phyloP scores from a whole-genome alignment of 345 rosid species.

The Carallia brachiata region DNA sequence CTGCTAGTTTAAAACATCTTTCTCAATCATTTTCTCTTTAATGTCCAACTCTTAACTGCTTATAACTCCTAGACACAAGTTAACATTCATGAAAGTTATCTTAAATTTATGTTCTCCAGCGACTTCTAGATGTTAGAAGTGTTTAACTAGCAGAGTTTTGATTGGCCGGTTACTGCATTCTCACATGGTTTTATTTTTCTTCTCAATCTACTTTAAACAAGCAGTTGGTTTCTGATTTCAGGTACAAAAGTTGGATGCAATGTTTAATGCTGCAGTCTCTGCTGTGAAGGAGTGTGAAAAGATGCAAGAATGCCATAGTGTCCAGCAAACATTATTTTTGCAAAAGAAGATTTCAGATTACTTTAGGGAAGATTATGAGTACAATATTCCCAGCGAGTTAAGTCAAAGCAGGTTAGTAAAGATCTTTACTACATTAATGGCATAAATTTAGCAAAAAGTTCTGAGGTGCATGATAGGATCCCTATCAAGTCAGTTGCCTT shows the following conservation, averaged over 20 bases:
- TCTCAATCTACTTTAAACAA: not conserved
- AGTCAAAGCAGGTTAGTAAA: slow-evolving; percentile 45
- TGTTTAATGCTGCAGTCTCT: slow-evolving; percentile 44
- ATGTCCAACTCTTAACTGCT: not conserved
- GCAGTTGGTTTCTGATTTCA: slow-evolving; percentile 17
- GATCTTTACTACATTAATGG: slow-evolving; percentile 8
- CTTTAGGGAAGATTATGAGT: slow-evolving; percentile 37
- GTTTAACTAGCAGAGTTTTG: not conserved
- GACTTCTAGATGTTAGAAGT: not conserved
- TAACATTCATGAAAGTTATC: not conserved
- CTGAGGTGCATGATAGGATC: not conserved
- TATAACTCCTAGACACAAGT: not conserved
- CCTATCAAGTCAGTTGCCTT: not conserved
- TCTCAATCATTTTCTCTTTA: no score
- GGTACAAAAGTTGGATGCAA: slow-evolving; percentile 52
- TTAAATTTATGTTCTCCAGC: not conserved
- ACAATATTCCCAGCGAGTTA: slow-evolving; percentile 34
- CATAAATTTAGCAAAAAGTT: not conserved
- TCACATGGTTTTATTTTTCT: slow-evolving; percentile 3
- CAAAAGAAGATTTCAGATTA: slow-evolving; percentile 56
- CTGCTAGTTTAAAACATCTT: no score
- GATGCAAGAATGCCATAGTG: slow-evolving; percentile 39
- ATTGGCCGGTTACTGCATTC: slow-evolving; percentile 1
- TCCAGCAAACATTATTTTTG: slow-evolving; percentile 54
- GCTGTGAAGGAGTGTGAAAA: slow-evolving; percentile 44